Base-by-base conservation (phyloP, 768 basidiomycete species). In the Mycena chlorophos region DNA sequence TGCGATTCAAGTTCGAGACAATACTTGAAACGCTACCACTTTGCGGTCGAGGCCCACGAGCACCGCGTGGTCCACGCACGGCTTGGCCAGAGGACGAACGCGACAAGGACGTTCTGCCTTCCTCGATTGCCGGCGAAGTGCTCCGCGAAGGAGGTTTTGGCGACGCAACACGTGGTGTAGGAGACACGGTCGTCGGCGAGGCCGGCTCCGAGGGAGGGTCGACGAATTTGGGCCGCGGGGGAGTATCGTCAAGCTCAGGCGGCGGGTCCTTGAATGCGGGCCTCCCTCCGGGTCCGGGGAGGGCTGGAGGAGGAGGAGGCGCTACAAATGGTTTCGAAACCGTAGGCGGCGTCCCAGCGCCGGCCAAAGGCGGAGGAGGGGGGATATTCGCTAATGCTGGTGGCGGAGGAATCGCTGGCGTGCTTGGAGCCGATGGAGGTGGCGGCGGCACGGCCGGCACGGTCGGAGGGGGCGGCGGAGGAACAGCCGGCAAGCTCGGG, bases 241-340 rank as follows among this genome's bases (percentile, higher is more conserved):
- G 73, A 23, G 54, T 65, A 43, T 80, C 78, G n/a, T 76, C 70
- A 58, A 76, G 77, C 65, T 85, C 85, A 0, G 83, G 82, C 30
- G 84, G 82, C 2, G 84, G 87, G 51, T 85, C 84, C 63, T 74
- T 84, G 68, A 87, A 88, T 0, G 65, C 37, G 23, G 82, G 82
- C 37, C 62, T 49, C 49, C 51, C 53, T 49, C 49, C n/a, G 23
- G 26, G 12, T 13, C 8, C 22, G 45, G 45, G 23, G 6, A 27
- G 47, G 16, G 19, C 22, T 47, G 67, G 65, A 2, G 75, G 74
- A 1, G 75, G 72, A 8, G 73, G 68, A 2, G 68, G 64, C 3
- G 65, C 57, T 14, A 63, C 46, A 23, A 63, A 56, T 16, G 62
- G 54, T 20, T 60, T 31, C 10, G 60, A 37, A 47, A 61, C 49